Evolutionary conservation across 805 yeast genomes (phyloP).

Genomic region (Metschnikowia koreensis): DNA sequence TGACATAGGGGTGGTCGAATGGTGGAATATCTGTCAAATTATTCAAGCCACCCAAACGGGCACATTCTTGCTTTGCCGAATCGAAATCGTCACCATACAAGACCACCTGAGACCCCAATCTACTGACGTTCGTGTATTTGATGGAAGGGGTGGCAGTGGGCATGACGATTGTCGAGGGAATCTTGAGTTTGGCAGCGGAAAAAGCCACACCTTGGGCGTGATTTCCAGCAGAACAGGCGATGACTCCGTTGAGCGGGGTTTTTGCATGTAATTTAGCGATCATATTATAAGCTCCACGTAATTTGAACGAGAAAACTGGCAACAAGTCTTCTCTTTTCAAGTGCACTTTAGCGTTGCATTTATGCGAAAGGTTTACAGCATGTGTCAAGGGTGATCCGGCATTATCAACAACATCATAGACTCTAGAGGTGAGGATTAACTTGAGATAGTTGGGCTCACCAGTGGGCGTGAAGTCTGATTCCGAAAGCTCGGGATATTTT

Average conservation of each 20-base stretch:
- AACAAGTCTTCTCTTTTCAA: slow-evolving; percentile 89
- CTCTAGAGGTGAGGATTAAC: slow-evolving; percentile 85
- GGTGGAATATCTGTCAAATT: slow-evolving; percentile 94
- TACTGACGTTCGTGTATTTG: slow-evolving; percentile 84
- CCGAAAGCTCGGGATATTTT: slow-evolving; percentile 46
- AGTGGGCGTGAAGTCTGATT: slow-evolving; percentile 52
- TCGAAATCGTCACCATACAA: slow-evolving; percentile 93
- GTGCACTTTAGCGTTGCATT: slow-evolving; percentile 69
- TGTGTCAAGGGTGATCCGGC: slow-evolving; percentile 78
- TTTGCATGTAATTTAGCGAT: slow-evolving; percentile 75
- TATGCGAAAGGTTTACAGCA: slow-evolving; percentile 73
- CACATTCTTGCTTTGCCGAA: slow-evolving; percentile 89
- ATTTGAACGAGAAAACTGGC: slow-evolving; percentile 93
- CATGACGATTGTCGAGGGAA: slow-evolving; percentile 97
- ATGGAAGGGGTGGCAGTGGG: slow-evolving; percentile 96
- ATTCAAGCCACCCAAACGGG: slow-evolving; percentile 61
- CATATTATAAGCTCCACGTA: slow-evolving; percentile 98
- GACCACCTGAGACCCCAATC: slow-evolving; percentile 93
- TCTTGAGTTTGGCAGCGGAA: slow-evolving; percentile 78
- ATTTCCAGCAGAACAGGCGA: slow-evolving; percentile 98
- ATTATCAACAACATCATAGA: slow-evolving; percentile 83
- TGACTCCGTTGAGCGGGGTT: slow-evolving; percentile 76
- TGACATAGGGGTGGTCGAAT: slow-evolving; percentile 94
- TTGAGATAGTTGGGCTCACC: slow-evolving; percentile 91
- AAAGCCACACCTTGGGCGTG: slow-evolving; percentile 99